phyloP scores from a whole-genome alignment of 164 flowering plant species.

The Magnolia kwangsiensis region DNA sequence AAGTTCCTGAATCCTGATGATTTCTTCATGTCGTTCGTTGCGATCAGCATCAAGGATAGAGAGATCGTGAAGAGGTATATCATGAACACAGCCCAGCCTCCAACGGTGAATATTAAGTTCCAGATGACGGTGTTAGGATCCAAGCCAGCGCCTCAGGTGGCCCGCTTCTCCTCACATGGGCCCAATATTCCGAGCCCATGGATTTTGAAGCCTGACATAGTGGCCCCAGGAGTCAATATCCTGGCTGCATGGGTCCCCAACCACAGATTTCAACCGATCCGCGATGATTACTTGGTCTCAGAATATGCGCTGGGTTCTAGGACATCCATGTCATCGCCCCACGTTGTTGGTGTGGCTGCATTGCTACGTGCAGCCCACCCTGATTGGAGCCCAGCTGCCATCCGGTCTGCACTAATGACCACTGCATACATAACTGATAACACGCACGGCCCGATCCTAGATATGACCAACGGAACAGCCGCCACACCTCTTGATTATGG shows the following conservation, averaged over 20 bases:
- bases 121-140: too few relatives aligned
- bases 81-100: background rate
- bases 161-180: too few relatives aligned
- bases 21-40: slow-evolving; percentile 5
- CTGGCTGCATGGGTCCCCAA: slow-evolving; percentile 34
- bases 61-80: background rate
- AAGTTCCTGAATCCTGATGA: background rate
- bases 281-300: slow-evolving; percentile 13
- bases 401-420: slow-evolving; percentile 37
- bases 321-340: slow-evolving; percentile 42
- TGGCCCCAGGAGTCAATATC: too few relatives aligned
- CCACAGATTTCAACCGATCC: background rate
- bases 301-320: slow-evolving; percentile 30
- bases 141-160: too few relatives aligned
- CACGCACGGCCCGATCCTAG: slow-evolving; percentile 1
- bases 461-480: slow-evolving; percentile 11
- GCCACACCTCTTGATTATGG: slow-evolving; percentile 38
- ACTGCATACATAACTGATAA: too few relatives aligned
- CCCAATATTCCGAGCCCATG: too few relatives aligned
- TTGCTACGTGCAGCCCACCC: slow-evolving; percentile 31
- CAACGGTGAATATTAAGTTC: slow-evolving; percentile 9
- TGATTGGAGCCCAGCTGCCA: slow-evolving; percentile 37
- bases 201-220: too few relatives aligned
- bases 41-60: background rate
- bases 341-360: slow-evolving; percentile 30